Evolutionary conservation across 1,284 basidiomycete species (phyloP), one percentile per base, ranked within the genome.

Genomic region (Trichosporon asahii): DNA sequence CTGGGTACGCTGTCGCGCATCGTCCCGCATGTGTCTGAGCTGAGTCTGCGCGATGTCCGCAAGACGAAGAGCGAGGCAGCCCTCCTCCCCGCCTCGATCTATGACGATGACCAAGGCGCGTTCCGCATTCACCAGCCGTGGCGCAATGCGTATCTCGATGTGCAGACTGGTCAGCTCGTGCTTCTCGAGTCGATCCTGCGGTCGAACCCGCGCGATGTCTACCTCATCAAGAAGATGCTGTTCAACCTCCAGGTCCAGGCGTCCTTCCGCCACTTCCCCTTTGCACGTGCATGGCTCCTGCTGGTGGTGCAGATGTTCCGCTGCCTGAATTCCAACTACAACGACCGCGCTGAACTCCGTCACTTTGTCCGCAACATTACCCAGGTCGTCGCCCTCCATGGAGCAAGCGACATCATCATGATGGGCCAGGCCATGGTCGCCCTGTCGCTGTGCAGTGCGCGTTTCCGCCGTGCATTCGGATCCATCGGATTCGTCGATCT

Each of bases 271-370:
- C 67, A 78, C 74, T 73, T 64, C 72, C 73, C 75, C 3, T 81
- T 93, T 31, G 87, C 90, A 0, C 86, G 90, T 23, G 91, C 90
- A 70, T 89, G 92, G 82, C 78, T 93, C 40, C 83, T 91, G 7
- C 84, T 92, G 33, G 85, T 90, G n/a, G 87, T 87, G 3, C 89
- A 90, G 74, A 85, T 92, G 8, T 92, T 93, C 77, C 86, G 88
- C 18, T 89, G 87, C 2, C 87, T 92, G 85, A 89, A 90, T n/a
- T 85, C 90, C 27, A 90, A 91, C 81, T 85, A 91, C 69, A 91
- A 88, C 76, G 90, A 91, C 75, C 85, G 89, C n/a, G 86, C 86
- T 46, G 91, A 93, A 75, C 83, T 93, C 23, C 87, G 88, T 1
- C 80, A 89, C 53, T 86, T 91, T 27, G 82, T 92, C 40, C 89